A percentile compares a stretch with the other conserved stretches of the same genome.
Evolutionary conservation across 345 rosid species (phyloP).

Genomic region (Eutrema japonicum): DNA sequence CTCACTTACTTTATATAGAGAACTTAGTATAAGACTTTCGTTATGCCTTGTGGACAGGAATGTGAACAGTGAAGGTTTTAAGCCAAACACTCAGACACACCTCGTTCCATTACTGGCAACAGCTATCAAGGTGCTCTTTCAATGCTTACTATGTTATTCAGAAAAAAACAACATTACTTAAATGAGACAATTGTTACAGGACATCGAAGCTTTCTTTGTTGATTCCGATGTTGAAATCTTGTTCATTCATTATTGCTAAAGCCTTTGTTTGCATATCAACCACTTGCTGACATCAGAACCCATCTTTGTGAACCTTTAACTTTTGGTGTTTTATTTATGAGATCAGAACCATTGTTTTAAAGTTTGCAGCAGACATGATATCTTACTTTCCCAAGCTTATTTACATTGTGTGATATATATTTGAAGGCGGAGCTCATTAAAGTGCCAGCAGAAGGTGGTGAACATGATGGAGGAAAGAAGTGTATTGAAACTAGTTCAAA

Average conservation of each 20-base stretch:
- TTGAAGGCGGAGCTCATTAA: conserved; percentile 79
- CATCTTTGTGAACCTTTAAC: conserved; percentile 7
- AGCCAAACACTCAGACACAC: conserved; percentile 85
- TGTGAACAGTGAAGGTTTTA: conserved; percentile 84
- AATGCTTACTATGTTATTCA: background rate
- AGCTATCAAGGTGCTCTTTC: conserved; percentile 66
- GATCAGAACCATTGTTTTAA: background rate
- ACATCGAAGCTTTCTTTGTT: background rate
- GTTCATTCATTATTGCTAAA: background rate
- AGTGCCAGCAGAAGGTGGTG: conserved; percentile 46
- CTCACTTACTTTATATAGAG: background rate
- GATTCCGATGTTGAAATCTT: no score
- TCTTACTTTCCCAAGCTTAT: background rate
- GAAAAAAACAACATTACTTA: background rate
- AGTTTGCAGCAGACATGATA: background rate
- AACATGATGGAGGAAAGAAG: conserved; percentile 43
- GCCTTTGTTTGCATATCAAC: conserved; percentile 2
- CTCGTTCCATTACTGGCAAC: conserved; percentile 92
- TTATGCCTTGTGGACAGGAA: conserved; percentile 52
- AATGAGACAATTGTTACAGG: background rate
- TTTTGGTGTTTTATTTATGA: conserved; percentile 3
- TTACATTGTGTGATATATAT: conserved; percentile 20
- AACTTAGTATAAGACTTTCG: background rate
- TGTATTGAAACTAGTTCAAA: conserved; percentile 33
- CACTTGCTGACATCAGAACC: background rate